Evolutionary conservation across 164 flowering plant genomes (phyloP), one percentile per base, ranked within the genome.

Genomic region (Amborella trichopoda): DNA sequence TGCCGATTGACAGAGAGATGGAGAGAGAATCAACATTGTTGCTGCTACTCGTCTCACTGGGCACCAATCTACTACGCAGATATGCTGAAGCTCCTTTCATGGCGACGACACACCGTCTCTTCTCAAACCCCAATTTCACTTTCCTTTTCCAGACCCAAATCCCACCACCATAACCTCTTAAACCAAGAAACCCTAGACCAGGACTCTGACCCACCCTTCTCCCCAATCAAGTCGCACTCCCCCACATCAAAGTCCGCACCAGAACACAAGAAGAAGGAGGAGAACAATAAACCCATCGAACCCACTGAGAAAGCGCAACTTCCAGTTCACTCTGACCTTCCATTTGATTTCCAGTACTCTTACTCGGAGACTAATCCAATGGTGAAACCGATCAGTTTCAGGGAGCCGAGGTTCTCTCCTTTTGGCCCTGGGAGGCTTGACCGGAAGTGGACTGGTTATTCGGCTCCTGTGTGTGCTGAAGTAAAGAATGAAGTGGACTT

Each of bases 391-490:
- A 89, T 89, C 23, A 80, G 79, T 23, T 89, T 64, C 40, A 83
- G 95, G 1, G 97, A 89, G 51, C 78, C 81, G 2, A 63, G 68
- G 63, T 85, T 80, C 57, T 85, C 95, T 5, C 97, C 97, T 0
- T 89, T 89, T 34, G 95, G 97, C 3, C 93, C 93, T 3, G 95
- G 90, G 5, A 71, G 87, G 20, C 62, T 89, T 4, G 87, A 84
- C 48, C 68, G 97, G 62, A 57, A 68, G 46, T 89, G 97, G 97
- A 80, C 74, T 6, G 95, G 97, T 12, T 77, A 80, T 13, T 58
- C 67, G 1, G 93, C 97, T 3, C 85, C 76, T 41, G 71, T 54
- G 5, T 54, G 26, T n/a, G 26, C 5, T 5, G 46, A 25, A 11
- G 65, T 46, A 12, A 14, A 5, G 78, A 67, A 18, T 4, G n/a